phyloP scores from a whole-genome alignment of 345 rosid species.

The Euphorbia peplus region DNA sequence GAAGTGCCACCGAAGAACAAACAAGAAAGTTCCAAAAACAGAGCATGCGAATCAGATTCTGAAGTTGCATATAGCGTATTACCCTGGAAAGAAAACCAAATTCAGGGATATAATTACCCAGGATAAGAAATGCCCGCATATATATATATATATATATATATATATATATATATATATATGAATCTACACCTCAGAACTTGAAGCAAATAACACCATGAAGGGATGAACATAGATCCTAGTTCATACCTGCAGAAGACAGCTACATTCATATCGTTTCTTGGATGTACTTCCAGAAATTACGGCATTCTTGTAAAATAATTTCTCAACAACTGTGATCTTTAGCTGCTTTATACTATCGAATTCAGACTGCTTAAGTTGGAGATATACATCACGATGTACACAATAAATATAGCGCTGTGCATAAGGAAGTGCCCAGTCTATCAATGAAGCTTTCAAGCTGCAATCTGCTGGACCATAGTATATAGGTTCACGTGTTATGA shows the following conservation, averaged over 20 bases:
- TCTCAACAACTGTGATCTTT: conserved; percentile 57
- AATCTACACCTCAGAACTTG: too few species aligned
- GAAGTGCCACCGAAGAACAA: conserved; percentile 64
- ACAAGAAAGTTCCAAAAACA: conserved; percentile 77
- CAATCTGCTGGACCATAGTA: conserved; percentile 49
- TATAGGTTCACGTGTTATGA: conserved; percentile 71
- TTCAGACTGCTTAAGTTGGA: conserved; percentile 48
- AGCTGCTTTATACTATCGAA: conserved; percentile 41
- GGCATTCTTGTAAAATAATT: conserved; percentile 62
- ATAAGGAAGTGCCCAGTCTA: conserved; percentile 91
- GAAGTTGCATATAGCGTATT: conserved; percentile 55
- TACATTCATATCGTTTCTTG: conserved; percentile 49
- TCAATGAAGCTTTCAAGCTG: conserved; percentile 48
- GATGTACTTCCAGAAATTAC: conserved; percentile 49
- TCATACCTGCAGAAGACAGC: conserved; percentile 68
- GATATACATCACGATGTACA: conserved; percentile 52
- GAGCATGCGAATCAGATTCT: conserved; percentile 56
- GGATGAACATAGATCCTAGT: neutral
- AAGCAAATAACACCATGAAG: neutral
- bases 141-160: neutral
- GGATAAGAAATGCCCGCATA: neutral
- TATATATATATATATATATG: neutral
- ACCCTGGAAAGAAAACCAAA: conserved; percentile 59
- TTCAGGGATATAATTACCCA: neutral
- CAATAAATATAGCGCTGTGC: conserved; percentile 80